Evolutionary conservation across 2,329 filamentous ascomycete genomes (phyloP).

Genomic region (Colletotrichum tropicicola): DNA sequence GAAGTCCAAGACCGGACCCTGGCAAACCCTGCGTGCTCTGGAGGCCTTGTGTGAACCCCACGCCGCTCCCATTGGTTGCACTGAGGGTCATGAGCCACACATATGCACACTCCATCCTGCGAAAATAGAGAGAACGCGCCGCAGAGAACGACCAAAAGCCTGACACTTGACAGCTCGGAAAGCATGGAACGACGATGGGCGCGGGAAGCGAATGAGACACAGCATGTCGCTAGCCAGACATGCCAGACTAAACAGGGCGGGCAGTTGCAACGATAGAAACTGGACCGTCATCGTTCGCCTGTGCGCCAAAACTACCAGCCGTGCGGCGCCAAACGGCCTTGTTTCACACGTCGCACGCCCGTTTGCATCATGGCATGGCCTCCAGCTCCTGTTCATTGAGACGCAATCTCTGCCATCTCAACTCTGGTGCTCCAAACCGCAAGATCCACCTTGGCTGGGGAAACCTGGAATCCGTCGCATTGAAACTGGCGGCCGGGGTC

Average conservation of each 20-base stretch:
- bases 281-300: neutral
- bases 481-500: neutral
- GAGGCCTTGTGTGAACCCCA: neutral
- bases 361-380: constrained; percentile 13
- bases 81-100: constrained; percentile 17
- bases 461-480: constrained; percentile 2
- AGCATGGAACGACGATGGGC: neutral
- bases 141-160: neutral
- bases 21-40: constrained; percentile 3
- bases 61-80: neutral
- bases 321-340: constrained; percentile 23
- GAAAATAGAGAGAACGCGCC: neutral
- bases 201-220: neutral
- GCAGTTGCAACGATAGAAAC: neutral
- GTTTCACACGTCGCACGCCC: constrained; percentile 24
- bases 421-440: constrained; percentile 13
- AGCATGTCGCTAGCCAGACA: neutral
- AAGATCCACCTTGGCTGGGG: no score
- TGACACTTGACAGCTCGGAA: constrained; percentile 17
- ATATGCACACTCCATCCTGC: constrained; percentile 1
- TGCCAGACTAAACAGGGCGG: neutral
- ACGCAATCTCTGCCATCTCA: constrained; percentile 30
- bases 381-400: constrained; percentile 9
- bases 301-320: neutral
- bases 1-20: constrained; percentile 2